phyloP scores from a whole-genome alignment of 257 asterid species.

The Solanum chiquidenum region DNA sequence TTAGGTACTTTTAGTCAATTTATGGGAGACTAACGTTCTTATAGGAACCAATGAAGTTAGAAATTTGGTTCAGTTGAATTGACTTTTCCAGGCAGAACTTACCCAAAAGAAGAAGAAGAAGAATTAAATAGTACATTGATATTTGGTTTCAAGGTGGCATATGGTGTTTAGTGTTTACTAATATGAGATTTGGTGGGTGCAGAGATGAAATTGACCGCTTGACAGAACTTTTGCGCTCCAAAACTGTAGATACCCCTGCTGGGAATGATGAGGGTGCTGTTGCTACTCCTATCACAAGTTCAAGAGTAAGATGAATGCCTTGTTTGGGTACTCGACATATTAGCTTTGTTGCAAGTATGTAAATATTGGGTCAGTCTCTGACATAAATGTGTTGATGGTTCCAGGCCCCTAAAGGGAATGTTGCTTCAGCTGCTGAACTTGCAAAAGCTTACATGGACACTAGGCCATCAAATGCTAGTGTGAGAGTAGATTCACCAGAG shows the following conservation, averaged over 20 bases:
- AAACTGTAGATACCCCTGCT: not conserved
- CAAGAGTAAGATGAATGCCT: slow-evolving; percentile 1
- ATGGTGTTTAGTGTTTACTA: not conserved
- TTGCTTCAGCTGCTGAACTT: slow-evolving; percentile 79
- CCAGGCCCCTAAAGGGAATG: slow-evolving; percentile 50
- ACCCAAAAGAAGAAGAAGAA: not conserved
- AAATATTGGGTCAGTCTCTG: not conserved
- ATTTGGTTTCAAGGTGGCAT: not conserved
- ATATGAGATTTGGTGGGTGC: not conserved
- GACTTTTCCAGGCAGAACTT: not conserved
- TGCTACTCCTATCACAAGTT: slow-evolving; percentile 1
- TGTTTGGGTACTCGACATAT: not conserved
- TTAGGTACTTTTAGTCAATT: not conserved
- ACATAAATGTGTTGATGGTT: slow-evolving; percentile 9
- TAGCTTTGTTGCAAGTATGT: not conserved
- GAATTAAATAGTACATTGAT: not conserved
- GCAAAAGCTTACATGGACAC: slow-evolving; percentile 87
- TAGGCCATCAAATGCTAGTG: slow-evolving; percentile 38
- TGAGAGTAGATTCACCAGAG: slow-evolving; percentile 10
- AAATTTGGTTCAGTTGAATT: not conserved
- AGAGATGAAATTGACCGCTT: slow-evolving; percentile 9
- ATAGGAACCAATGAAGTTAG: not conserved
- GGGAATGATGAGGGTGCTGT: not conserved
- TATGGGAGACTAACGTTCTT: not conserved
- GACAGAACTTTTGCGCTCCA: slow-evolving; percentile 5